Base-by-base conservation (phyloP, 371 early-diverging fungal genomes). In the Mucor irregularis region DNA sequence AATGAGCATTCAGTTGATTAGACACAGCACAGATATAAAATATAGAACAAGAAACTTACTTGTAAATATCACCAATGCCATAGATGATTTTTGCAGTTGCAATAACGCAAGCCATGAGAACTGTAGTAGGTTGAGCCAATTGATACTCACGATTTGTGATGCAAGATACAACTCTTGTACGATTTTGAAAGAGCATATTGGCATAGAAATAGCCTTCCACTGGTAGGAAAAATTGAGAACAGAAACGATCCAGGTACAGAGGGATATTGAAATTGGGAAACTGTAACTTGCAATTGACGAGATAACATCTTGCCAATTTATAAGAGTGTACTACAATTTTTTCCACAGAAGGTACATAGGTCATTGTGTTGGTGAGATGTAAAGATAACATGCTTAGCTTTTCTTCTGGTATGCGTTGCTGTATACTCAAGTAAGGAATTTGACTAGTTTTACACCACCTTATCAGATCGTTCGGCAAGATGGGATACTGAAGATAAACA, bases 401-500 rank as follows among this genome's bases (percentile, higher is more conserved):
- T 0, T 54, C 43, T 16, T 24, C 10, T 7, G 68, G 64, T 0
- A 64, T 44, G 14, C 24, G 37, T 13, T 47, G 37, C 19, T 51
- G 42, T n/a, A 73, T 42, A 5, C 30, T 14, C 6, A 62, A 37
- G 43, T 61, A 73, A 4, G 70, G 74, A 5, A 73, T 33, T 47
- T 43, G 44, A 3, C 43, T 29, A 24, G 55, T 46, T 16, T 16
- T 22, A 40, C 60, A 60, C 74, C 70, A 69, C 3, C 64, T 53
- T 10, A 57, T 38, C 3, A 73, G 28, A 34, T 73, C 74, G 24
- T 33, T 49, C 2, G 56, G 37, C 14, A 76, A 14, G 14, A 76
- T 29, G 4, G 77, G 73, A 28, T 50, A 66, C 2, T 64, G 57
- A 5, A 70, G 47, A 56, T 65, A 62, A 31, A 68, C 34, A 28